Evolutionary conservation across 768 basidiomycete species (phyloP).

Genomic region (Lactarius sanguifluus): DNA sequence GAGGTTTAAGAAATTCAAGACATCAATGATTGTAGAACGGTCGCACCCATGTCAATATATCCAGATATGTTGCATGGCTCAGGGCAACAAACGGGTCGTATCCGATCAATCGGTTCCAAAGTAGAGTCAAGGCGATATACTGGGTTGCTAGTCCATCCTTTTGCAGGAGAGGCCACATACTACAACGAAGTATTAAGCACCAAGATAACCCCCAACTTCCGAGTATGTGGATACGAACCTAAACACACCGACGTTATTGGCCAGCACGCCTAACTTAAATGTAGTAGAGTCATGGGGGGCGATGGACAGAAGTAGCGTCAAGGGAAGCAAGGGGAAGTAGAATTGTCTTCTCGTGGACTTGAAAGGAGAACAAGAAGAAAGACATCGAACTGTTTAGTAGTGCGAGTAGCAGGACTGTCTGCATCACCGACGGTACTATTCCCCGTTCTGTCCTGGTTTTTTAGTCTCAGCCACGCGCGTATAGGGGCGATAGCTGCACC

Average conservation of each 20-base stretch:
- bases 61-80: slow-evolving; percentile 49
- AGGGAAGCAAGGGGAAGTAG: slow-evolving; percentile 78
- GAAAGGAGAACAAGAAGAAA: slow-evolving; percentile 96
- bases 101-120: slow-evolving; percentile 87
- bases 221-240: slow-evolving; percentile 53
- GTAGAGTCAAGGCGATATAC: slow-evolving; percentile 60
- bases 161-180: slow-evolving; percentile 91
- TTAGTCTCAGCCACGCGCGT: slow-evolving; percentile 40
- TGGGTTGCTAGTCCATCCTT: slow-evolving; percentile 75
- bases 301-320: slow-evolving; percentile 71
- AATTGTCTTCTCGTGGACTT: slow-evolving; percentile 95
- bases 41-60: slow-evolving; percentile 52
- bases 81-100: slow-evolving; percentile 58
- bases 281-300: slow-evolving; percentile 49
- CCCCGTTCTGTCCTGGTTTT: slow-evolving; percentile 16
- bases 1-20: neutral
- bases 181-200: slow-evolving; percentile 37
- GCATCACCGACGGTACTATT: slow-evolving; percentile 47
- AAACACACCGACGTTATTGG: slow-evolving; percentile 85
- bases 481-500: slow-evolving; percentile 54
- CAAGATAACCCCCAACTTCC: slow-evolving; percentile 1
- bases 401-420: slow-evolving; percentile 75
- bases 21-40: slow-evolving; percentile 26
- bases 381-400: slow-evolving; percentile 81
- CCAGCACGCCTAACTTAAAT: slow-evolving; percentile 69